A percentile compares a stretch with the other conserved stretches of the same genome.
Conservation (phyloP, 768 basidiomycete genomes). For the Suillus paluster region DNA sequence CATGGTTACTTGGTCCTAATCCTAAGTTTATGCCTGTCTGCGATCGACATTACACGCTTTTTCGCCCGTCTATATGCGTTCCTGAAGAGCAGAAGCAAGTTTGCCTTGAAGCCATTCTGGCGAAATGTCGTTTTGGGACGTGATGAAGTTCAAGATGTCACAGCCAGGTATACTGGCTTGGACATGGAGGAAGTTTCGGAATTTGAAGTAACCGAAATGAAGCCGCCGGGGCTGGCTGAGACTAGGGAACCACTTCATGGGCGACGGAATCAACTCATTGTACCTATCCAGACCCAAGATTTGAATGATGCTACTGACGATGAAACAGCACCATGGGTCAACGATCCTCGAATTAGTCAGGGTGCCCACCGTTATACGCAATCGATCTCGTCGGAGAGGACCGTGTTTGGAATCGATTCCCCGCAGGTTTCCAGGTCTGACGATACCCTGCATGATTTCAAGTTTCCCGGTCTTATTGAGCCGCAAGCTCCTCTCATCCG, state of each 20-base stretch:
- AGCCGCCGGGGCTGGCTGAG: conserved; percentile 25
- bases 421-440: conserved; percentile 50
- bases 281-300: conserved; percentile 27
- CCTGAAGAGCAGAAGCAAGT: conserved; percentile 45
- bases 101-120: conserved; percentile 59
- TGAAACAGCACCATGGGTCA: conserved; percentile 59
- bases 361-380: conserved; percentile 38
- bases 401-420: conserved; percentile 54
- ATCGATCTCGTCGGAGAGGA: conserved; percentile 56
- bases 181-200: conserved; percentile 59
- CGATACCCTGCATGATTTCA: conserved; percentile 55
- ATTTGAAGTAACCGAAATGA: conserved; percentile 50
- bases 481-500: conserved; percentile 33
- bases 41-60: conserved; percentile 57
- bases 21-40: conserved; percentile 49
- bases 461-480: conserved; percentile 20
- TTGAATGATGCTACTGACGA: conserved; percentile 34
- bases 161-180: conserved; percentile 61
- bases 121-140: conserved; percentile 56
- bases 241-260: conserved; percentile 14
- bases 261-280: conserved; percentile 22
- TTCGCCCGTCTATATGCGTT: conserved; percentile 57
- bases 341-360: conserved; percentile 29
- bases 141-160: conserved; percentile 32
- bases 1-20: conserved; percentile 65